Evolutionary conservation across 2,329 filamentous ascomycete genomes (phyloP).

Genomic region (Hymenoscyphus fraxineus): DNA sequence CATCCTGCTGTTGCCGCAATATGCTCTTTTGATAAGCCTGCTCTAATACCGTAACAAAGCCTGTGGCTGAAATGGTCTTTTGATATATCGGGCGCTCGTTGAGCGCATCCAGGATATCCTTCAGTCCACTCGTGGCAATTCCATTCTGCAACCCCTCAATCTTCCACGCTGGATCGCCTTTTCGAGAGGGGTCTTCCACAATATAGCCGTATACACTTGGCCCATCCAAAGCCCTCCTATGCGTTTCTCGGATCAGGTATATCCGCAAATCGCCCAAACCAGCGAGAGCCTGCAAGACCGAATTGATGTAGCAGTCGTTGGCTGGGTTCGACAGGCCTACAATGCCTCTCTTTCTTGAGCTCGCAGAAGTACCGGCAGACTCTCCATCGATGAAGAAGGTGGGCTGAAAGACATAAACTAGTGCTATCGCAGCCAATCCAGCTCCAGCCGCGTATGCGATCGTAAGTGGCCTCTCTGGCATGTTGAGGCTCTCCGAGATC

Average conservation of each 20-base stretch:
- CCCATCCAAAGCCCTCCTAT: constrained; percentile 77
- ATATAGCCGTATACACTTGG: constrained; percentile 68
- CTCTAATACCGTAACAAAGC: constrained; percentile 81
- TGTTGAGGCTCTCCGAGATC: constrained; percentile 36
- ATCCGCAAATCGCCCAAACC: constrained; percentile 83
- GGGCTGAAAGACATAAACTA: constrained; percentile 97
- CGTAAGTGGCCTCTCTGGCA: constrained; percentile 79
- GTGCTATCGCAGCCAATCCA: constrained; percentile 87
- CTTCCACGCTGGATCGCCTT: constrained; percentile 54
- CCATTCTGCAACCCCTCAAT: constrained; percentile 70
- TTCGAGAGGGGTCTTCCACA: constrained; percentile 46
- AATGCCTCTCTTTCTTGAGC: constrained; percentile 71
- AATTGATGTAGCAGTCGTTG: constrained; percentile 98
- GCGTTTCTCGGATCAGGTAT: constrained; percentile 88
- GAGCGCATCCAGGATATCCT: constrained; percentile 85
- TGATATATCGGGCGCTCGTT: constrained; percentile 92
- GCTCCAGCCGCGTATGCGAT: constrained; percentile 94
- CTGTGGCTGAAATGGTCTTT: constrained; percentile 86
- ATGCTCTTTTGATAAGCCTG: constrained; percentile 84
- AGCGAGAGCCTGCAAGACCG: constrained; percentile 86
- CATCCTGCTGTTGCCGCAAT: constrained; percentile 92
- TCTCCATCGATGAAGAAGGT: constrained; percentile 92
- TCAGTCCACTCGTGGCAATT: constrained; percentile 79
- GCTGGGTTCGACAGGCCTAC: constrained; percentile 87
- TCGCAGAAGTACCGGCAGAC: constrained; percentile 49